A percentile compares a stretch with the other conserved stretches of the same genome.
Conservation (phyloP, 139 green algal species). For the Haematococcus sp. region DNA sequence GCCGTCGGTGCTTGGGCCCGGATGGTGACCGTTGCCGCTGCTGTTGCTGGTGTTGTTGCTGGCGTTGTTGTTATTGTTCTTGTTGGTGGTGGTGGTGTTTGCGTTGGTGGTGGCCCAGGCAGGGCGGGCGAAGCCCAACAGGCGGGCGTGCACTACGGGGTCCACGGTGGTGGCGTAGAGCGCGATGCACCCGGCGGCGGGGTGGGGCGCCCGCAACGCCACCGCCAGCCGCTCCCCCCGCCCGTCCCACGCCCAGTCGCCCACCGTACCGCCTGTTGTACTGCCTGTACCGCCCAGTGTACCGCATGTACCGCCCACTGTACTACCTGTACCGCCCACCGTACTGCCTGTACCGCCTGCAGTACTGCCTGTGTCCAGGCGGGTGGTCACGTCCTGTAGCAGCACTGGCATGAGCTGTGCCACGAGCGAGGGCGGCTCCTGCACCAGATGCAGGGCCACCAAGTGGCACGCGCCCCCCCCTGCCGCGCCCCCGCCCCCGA, state of each 20-base stretch:
- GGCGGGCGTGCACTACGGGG: conserved; percentile 31
- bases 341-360: too few species aligned
- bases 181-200: conserved; percentile 30
- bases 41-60: too few species aligned
- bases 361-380: not conserved
- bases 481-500: not conserved
- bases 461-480: conserved; percentile 7
- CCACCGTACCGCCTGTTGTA: too few species aligned
- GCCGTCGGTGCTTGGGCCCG: too few species aligned
- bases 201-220: conserved; percentile 21
- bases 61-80: too few species aligned
- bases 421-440: conserved; percentile 19
- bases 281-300: too few species aligned
- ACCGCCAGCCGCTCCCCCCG: conserved; percentile 28
- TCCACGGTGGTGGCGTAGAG: conserved; percentile 35
- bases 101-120: not conserved
- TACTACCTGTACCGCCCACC: too few species aligned
- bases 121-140: conserved; percentile 38
- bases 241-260: conserved; percentile 38
- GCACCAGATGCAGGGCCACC: conserved; percentile 38
- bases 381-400: conserved; percentile 25
- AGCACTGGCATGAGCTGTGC: conserved; percentile 30
- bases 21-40: too few species aligned
- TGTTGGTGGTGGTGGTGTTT: too few species aligned
- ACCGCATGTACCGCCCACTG: too few species aligned